Evolutionary conservation across 306 rosid genomes (phyloP), one percentile per base, ranked within the genome.

Genomic region (Pterocarpus santalinus): DNA sequence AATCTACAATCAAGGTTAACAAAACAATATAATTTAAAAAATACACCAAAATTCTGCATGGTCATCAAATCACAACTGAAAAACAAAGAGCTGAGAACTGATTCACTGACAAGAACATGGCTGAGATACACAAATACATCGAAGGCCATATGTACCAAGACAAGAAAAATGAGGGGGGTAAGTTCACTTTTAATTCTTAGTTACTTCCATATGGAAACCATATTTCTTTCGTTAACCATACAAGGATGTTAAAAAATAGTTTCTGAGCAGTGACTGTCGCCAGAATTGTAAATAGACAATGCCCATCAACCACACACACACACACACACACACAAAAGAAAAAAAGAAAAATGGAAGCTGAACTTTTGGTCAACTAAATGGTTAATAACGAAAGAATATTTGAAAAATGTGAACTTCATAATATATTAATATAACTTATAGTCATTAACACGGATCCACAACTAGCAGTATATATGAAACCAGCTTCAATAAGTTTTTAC

Each of bases 161-260:
- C 46, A 58, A 61, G 58, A 75, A 61, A 35, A 39, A 62, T 30
- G 51, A 60, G 32, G 12, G 11, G 34, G 70, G 32, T 10, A 51
- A 44, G 47, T 55, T 82, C 39, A 75, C 60, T 51, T 69, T 12
- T 30, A 69, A 71, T 70, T 52, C 30, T 12, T 64, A 64, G 79
- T 44, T 35, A 64, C 53, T 55, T 71, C 82, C 56, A 72, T 35
- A 63, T 8, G n/a, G 22, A 72, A 63, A 77, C n/a, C 33, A 49
- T 57, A 53, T 60, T 52, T 71, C 70, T 14, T 55, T 77, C 47
- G 43, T 55, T 56, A 64, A 22, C 28, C 28, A 22, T 22, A 22
- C 28, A 22, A 22, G 28, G 28, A 22, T 22, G 28, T 22, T 22
- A 22, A 22, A 22, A 22, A 22, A 22, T 22, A 22, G 28, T 22